These are phyloP conservation scores for Cephalotrichum gorgonifer DNA, from an alignment of 2,329 filamentous ascomycete genomes.

Conservation along the genomic window DNA sequence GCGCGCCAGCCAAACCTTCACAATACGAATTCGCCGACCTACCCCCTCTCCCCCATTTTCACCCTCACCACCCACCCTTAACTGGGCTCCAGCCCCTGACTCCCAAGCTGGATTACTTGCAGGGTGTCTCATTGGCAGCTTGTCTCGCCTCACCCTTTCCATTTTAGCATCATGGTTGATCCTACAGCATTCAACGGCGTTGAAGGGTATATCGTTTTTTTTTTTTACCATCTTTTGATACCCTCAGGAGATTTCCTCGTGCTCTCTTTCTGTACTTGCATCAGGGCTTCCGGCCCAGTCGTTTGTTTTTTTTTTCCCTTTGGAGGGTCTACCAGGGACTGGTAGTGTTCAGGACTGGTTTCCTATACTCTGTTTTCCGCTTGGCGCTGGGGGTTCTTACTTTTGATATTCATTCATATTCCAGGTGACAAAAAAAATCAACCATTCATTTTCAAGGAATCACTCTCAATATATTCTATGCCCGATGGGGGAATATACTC, in stretches of 20 bases:
- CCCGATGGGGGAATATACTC: no score
- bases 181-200: slow-evolving; percentile 1
- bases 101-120: no score
- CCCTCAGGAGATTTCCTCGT: slow-evolving; percentile 3
- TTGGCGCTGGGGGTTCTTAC: no score
- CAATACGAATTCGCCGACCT: not conserved
- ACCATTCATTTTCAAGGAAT: no score
- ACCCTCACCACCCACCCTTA: not conserved
- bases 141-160: not conserved
- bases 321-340: not conserved
- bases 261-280: not conserved
- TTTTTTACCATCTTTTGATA: slow-evolving; percentile 4
- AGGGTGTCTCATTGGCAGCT: no score
- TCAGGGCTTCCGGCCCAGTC: not conserved
- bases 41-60: not conserved
- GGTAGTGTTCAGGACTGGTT: no score
- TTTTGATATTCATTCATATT: no score
- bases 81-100: no score
- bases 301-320: not conserved
- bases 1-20: no score
- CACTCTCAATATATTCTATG: no score
- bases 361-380: no score
- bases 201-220: not conserved
- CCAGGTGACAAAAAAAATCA: no score
- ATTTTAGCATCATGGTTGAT: not conserved